These are phyloP conservation scores for Pluteus cervinus DNA, from an alignment of 768 basidiomycete species.

Conservation along the genomic window DNA sequence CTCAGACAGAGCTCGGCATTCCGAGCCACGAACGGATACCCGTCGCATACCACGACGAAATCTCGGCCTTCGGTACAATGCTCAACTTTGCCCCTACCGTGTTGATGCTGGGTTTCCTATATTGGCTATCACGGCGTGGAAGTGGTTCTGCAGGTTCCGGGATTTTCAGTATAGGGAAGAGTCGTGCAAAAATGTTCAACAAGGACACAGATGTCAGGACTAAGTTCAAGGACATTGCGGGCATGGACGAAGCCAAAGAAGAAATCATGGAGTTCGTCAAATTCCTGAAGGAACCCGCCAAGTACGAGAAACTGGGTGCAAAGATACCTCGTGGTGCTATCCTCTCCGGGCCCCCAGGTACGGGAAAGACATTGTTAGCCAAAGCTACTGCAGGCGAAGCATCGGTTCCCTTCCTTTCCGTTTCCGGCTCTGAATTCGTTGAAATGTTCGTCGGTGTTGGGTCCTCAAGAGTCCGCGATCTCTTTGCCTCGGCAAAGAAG, in stretches of 20 bases:
- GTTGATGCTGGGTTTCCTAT: constrained; percentile 82
- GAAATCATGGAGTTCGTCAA: constrained; percentile 99
- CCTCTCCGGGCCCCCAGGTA: constrained; percentile 93
- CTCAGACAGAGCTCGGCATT: constrained; percentile 88
- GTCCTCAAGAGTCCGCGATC: constrained; percentile 92
- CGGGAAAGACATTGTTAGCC: constrained; percentile 95
- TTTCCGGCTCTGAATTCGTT: constrained; percentile 98
- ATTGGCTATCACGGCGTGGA: constrained; percentile 79
- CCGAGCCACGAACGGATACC: constrained; percentile 92
- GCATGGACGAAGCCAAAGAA: constrained; percentile 99
- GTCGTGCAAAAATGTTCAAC: constrained; percentile 91
- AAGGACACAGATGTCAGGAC: constrained; percentile 92
- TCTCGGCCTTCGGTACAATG: constrained; percentile 73
- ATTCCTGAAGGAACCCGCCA: constrained; percentile 92
- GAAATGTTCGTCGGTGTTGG: constrained; percentile 99
- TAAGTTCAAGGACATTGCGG: constrained; percentile 95
- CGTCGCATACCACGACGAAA: constrained; percentile 94
- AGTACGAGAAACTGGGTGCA: constrained; percentile 94
- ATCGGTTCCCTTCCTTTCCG: constrained; percentile 94
- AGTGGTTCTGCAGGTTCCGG: constrained; percentile 70
- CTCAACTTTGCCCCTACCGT: constrained; percentile 95
- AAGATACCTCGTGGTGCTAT: constrained; percentile 97
- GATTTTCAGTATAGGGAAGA: constrained; percentile 97
- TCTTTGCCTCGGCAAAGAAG: constrained; percentile 97
- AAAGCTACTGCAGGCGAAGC: constrained; percentile 99